Evolutionary conservation across 2,329 filamentous ascomycete species (phyloP).

Genomic region (Drechslerella coelobrocha): DNA sequence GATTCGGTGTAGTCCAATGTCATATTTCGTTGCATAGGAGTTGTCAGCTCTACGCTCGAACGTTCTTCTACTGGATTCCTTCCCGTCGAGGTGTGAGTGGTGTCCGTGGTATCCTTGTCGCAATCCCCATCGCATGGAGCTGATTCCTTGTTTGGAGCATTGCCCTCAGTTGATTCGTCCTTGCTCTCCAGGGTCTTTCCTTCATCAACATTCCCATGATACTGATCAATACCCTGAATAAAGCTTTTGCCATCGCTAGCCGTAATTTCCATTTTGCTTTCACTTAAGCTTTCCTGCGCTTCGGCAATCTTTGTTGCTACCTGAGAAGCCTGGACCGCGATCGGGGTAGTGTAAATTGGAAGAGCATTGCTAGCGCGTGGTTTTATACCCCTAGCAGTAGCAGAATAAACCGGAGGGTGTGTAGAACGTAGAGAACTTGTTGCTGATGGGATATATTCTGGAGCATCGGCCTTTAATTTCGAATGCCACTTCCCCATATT

Average conservation of each 20-base stretch:
- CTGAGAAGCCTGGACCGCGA: neutral
- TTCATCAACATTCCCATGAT: too few relatives aligned
- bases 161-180: too few relatives aligned
- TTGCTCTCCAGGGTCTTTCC: too few relatives aligned
- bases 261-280: too few relatives aligned
- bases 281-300: too few relatives aligned
- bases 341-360: neutral
- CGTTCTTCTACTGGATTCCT: too few relatives aligned
- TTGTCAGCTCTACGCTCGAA: neutral
- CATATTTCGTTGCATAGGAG: neutral
- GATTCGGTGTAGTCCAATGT: neutral
- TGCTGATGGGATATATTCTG: conserved; percentile 58
- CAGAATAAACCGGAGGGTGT: conserved; percentile 35
- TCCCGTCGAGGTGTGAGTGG: neutral
- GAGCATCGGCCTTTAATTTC: conserved; percentile 59
- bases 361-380: neutral
- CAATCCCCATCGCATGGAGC: too few relatives aligned
- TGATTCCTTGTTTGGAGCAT: too few relatives aligned
- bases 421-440: conserved; percentile 2
- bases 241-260: too few relatives aligned
- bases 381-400: conserved; percentile 6
- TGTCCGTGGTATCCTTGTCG: neutral
- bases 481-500: conserved; percentile 37
- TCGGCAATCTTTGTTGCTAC: conserved; percentile 1
- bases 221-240: too few relatives aligned